Base-by-base conservation (phyloP, 345 rosid species). In the Mercurialis annua region DNA sequence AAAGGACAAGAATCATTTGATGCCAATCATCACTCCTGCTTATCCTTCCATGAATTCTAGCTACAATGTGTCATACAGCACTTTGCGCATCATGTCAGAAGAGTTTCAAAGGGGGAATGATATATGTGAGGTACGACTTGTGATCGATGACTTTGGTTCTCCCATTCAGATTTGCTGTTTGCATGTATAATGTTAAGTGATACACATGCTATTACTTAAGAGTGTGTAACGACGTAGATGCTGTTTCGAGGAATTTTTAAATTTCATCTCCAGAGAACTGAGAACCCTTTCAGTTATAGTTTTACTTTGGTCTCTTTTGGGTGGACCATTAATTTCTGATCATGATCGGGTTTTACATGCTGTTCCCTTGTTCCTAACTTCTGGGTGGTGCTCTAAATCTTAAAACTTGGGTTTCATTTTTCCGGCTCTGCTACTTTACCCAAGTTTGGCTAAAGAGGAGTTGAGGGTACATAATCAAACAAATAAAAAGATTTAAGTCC, bases 1-100 rank as follows among this genome's bases (percentile, higher is more conserved):
- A 0, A 94, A 85, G 73, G 99, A 94, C 71, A 76, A 87, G 70
- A 77, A 30, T 76, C 99, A 94, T 76, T 80, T 87, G 82, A 94
- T 94, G 98, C 99, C 99, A 46, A 94, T 94, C 67, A 94, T 91
- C 48, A 94, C 99, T 75, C 99, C 99, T 57, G 99, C 99, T 50
- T 94, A 91, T 71, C 98, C 99, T 16, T 83, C 82, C 78, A 94
- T 94, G 99, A 94, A 94, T 78, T 91, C 98, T 58, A 94, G 98
- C 80, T 94, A 94, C 71, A 94, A 94, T 77, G 98, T 94, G 68
- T 91, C 99, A 5, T 64, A 81, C 10, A 94, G 96, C 79, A 94
- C 99, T 43, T 70, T 91, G 79, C 87, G 90, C 30, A 86, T 94
- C 71, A 87, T 94, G 96, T 81, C 86, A 6, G 96, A 85, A 67